These are phyloP conservation scores for Scheffersomyces spartinae DNA, from an alignment of 805 yeast species.

Conservation along the genomic window DNA sequence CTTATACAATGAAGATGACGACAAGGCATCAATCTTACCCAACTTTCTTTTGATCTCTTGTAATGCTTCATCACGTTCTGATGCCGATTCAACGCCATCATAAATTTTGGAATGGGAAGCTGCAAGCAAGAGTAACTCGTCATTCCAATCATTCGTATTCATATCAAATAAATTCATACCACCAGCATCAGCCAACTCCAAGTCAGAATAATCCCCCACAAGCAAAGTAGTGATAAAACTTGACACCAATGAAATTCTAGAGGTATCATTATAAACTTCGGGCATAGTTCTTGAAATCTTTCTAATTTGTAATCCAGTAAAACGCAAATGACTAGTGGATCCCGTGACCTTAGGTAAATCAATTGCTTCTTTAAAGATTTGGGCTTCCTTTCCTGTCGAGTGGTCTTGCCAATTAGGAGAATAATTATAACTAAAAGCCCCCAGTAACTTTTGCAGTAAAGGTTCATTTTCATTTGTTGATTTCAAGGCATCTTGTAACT, in stretches of 20 bases:
- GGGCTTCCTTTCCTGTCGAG: constrained; percentile 63
- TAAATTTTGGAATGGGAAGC: no score
- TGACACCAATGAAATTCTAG: constrained; percentile 62
- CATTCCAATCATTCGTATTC: constrained; percentile 40
- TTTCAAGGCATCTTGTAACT: constrained; percentile 26
- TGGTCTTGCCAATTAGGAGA: constrained; percentile 97
- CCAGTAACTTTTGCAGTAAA: constrained; percentile 28
- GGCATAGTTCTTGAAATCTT: constrained; percentile 47
- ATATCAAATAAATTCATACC: constrained; percentile 88
- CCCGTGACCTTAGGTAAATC: constrained; percentile 63
- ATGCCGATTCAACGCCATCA: no score
- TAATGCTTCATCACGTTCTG: no score
- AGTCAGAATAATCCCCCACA: constrained; percentile 46
- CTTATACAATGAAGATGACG: no score
- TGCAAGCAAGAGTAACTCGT: constrained; percentile 41
- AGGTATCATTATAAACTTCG: constrained; percentile 42
- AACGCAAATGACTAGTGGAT: constrained; percentile 78
- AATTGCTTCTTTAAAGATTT: constrained; percentile 43
- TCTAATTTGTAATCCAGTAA: constrained; percentile 87
- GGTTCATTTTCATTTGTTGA: constrained; percentile 31
- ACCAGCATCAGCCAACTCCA: constrained; percentile 83
- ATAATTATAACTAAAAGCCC: constrained; percentile 47
- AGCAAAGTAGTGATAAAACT: constrained; percentile 66
- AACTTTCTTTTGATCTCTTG: constrained; percentile 21
- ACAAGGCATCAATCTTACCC: constrained; percentile 22